phyloP scores from a whole-genome alignment of 2,329 filamentous ascomycete species.

The Emydomyces testavorans region DNA sequence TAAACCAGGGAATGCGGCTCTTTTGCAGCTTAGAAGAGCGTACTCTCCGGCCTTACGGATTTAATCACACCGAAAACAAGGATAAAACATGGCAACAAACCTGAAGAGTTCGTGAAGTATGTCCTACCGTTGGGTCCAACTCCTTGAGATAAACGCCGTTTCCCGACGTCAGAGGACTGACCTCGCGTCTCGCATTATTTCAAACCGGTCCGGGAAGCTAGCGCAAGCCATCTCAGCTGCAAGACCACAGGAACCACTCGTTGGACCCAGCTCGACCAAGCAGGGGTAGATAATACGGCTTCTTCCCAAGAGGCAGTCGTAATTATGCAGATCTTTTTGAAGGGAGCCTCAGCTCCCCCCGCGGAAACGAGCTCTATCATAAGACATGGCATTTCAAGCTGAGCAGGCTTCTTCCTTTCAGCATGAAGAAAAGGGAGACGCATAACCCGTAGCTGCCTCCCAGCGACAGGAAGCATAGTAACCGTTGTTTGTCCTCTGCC shows the following conservation, averaged over 20 bases:
- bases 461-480: too few species aligned
- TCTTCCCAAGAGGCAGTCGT: neutral
- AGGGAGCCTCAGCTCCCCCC: neutral
- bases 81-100: neutral
- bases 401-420: neutral
- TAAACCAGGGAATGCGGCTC: too few species aligned
- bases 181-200: neutral
- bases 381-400: neutral
- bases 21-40: too few species aligned
- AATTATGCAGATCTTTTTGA: neutral
- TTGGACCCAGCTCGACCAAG: neutral
- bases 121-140: neutral
- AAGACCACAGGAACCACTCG: neutral
- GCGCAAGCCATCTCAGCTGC: slow-evolving; percentile 8
- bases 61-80: neutral
- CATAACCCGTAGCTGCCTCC: too few species aligned
- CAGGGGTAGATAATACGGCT: neutral
- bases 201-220: neutral
- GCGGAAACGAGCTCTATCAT: neutral
- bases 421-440: too few species aligned
- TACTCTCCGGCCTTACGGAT: too few species aligned
- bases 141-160: neutral
- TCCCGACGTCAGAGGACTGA: neutral
- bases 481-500: too few species aligned
- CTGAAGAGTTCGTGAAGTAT: too few species aligned